Conservation (phyloP, 2,329 filamentous ascomycete genomes). For the Pyrenochaeta sp. region DNA sequence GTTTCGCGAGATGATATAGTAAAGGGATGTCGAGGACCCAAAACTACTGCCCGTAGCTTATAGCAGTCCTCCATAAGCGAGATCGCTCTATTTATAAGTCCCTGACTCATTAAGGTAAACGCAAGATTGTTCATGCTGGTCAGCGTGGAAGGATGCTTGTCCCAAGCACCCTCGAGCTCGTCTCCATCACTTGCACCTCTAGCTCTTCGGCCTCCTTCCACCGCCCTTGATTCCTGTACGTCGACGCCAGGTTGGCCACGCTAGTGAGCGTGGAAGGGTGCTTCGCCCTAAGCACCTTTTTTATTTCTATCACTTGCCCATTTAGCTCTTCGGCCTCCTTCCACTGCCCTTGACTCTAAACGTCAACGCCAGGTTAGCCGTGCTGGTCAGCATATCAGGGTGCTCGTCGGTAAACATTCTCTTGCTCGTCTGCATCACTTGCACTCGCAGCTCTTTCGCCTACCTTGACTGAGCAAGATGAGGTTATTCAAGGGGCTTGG, state of each 20-base stretch:
- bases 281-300: conserved; percentile 2
- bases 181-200: no score
- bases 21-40: no score
- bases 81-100: no score
- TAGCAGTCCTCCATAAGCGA: no score
- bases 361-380: not conserved
- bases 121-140: not conserved
- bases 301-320: not conserved
- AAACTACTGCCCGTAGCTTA: no score
- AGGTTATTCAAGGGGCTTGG: no score
- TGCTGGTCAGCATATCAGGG: not conserved
- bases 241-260: conserved; percentile 1
- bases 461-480: no score
- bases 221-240: conserved; percentile 1
- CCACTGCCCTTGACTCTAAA: not conserved
- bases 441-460: not conserved
- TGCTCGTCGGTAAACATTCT: conserved; percentile 7
- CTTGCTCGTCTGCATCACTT: conserved; percentile 8
- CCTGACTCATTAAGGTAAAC: no score
- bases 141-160: no score
- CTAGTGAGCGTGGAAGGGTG: conserved; percentile 2
- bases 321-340: not conserved
- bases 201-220: not conserved
- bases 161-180: no score
- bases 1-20: no score